A percentile compares a stretch with the other conserved stretches of the same genome.
phyloP scores from a whole-genome alignment of 1,284 basidiomycete species.

The Trametes hirsuta region DNA sequence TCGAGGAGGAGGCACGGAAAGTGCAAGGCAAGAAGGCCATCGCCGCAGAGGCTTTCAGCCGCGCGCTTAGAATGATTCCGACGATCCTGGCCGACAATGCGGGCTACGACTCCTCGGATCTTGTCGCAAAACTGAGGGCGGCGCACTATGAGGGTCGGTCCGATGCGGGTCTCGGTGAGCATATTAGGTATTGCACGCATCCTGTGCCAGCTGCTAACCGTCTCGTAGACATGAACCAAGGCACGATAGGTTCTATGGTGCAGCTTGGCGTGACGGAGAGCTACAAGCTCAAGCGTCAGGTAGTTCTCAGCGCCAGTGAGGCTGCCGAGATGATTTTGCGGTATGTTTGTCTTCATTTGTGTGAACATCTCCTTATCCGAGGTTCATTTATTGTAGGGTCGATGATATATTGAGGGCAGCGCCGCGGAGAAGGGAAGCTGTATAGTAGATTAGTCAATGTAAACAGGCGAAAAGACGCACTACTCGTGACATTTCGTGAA shows the following conservation, averaged over 20 bases:
- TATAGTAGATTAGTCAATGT: slow-evolving; percentile 13
- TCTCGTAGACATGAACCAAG: slow-evolving; percentile 82
- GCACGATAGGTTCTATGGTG: slow-evolving; percentile 87
- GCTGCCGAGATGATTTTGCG: slow-evolving; percentile 99
- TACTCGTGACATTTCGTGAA: background rate
- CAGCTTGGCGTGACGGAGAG: slow-evolving; percentile 92
- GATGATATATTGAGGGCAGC: slow-evolving; percentile 33
- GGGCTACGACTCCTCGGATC: slow-evolving; percentile 95
- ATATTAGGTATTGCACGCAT: background rate
- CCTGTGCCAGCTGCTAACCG: background rate
- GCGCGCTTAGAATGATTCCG: slow-evolving; percentile 92
- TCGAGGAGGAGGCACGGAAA: slow-evolving; percentile 86
- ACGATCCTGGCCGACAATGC: slow-evolving; percentile 98
- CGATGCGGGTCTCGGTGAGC: slow-evolving; percentile 85
- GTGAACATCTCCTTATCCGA: background rate
- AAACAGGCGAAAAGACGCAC: background rate
- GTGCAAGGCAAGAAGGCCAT: slow-evolving; percentile 96
- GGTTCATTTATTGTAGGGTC: slow-evolving; percentile 15
- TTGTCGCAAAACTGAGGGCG: slow-evolving; percentile 88
- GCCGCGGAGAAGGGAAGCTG: slow-evolving; percentile 32
- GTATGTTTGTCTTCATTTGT: slow-evolving; percentile 47
- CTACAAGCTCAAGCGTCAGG: slow-evolving; percentile 97
- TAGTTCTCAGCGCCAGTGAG: slow-evolving; percentile 93
- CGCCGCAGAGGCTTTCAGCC: slow-evolving; percentile 90
- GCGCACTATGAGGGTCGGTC: slow-evolving; percentile 91